These are phyloP conservation scores for Solanum chacoense DNA, from an alignment of 305 asterid genomes.

Conservation along the genomic window DNA sequence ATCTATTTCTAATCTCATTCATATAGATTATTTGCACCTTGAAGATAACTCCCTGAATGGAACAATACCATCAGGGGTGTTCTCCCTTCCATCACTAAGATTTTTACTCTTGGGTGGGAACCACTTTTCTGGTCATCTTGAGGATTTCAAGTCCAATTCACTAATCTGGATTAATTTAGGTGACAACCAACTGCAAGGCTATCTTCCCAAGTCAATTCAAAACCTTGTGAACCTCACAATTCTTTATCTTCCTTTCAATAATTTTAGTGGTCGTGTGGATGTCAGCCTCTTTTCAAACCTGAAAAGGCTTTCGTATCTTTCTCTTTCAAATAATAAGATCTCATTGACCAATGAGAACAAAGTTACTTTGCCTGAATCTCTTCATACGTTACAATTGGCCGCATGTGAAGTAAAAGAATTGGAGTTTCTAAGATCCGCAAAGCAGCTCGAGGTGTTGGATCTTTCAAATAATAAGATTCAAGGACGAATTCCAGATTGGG, in stretches of 20 bases:
- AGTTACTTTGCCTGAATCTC: background rate
- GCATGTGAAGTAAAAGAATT: background rate
- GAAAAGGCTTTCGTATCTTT: background rate
- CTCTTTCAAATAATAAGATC: background rate
- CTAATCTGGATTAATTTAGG: fast-evolving
- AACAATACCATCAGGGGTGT: background rate
- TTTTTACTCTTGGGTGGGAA: fast-evolving
- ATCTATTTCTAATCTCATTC: background rate
- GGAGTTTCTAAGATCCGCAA: background rate
- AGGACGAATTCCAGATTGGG: background rate
- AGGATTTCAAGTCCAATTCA: background rate
- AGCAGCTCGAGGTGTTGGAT: background rate
- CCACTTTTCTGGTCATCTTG: background rate
- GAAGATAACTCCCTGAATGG: background rate
- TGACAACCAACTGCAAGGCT: background rate
- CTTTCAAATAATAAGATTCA: background rate
- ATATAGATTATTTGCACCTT: fast-evolving
- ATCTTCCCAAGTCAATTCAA: background rate
- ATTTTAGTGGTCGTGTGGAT: background rate
- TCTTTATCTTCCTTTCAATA: background rate
- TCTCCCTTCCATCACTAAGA: background rate
- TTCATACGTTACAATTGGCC: fast-evolving
- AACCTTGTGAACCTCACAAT: background rate
- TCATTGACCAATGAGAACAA: background rate
- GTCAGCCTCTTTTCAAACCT: background rate